Conservation (phyloP, 2,329 filamentous ascomycete species). For the Trichophyton verrucosum region DNA sequence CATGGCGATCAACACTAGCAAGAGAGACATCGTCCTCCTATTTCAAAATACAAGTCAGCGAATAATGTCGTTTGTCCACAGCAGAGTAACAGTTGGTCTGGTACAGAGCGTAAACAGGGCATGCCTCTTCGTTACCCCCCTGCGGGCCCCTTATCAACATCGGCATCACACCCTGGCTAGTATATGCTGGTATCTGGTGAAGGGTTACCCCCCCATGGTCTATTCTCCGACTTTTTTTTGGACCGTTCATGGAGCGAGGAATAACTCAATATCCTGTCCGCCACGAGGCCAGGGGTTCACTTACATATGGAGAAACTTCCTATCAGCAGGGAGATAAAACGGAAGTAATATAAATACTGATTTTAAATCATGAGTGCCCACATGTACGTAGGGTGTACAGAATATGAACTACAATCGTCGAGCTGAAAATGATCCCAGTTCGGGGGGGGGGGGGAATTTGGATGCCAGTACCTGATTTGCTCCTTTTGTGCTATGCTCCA, state of each 20-base stretch:
- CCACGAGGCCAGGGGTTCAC: constrained; percentile 1
- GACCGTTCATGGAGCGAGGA: background rate
- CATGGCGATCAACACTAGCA: constrained; percentile 4
- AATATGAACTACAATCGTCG: background rate
- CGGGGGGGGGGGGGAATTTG: background rate
- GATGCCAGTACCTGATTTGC: background rate
- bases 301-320: background rate
- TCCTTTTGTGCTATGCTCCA: background rate
- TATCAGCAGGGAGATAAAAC: background rate
- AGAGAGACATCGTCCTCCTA: background rate
- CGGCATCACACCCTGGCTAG: background rate
- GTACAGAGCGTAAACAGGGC: background rate
- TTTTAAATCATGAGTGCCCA: background rate
- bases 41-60: background rate
- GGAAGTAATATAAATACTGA: background rate
- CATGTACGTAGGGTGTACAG: background rate
- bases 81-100: background rate
- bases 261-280: constrained; percentile 1
- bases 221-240: constrained; percentile 5
- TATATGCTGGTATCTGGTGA: background rate
- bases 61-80: background rate
- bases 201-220: background rate
- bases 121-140: background rate
- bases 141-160: background rate
- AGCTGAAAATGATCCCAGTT: background rate